phyloP scores from a whole-genome alignment of 2,329 filamentous ascomycete genomes.

The Arthrobotrys musiformis region DNA sequence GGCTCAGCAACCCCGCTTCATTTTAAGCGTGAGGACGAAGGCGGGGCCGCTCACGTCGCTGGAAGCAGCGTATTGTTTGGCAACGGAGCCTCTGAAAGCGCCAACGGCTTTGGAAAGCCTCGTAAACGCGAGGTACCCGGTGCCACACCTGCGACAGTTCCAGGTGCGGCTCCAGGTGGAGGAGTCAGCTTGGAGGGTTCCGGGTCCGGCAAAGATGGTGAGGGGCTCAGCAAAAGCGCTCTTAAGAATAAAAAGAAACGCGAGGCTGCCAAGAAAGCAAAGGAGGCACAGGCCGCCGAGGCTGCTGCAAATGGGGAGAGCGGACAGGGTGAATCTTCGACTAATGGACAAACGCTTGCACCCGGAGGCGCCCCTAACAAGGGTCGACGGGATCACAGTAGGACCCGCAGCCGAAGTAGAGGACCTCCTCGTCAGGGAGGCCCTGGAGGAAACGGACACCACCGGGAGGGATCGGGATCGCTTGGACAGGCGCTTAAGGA shows the following conservation, averaged over 20 bases:
- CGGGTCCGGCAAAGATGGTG: slow-evolving; percentile 71
- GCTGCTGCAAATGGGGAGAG: slow-evolving; percentile 67
- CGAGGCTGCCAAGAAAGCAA: slow-evolving; percentile 85
- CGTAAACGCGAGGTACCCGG: slow-evolving; percentile 84
- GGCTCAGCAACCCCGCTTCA: slow-evolving; percentile 88
- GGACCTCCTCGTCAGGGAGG: slow-evolving; percentile 60
- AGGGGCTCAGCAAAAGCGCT: slow-evolving; percentile 82
- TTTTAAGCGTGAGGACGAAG: slow-evolving; percentile 98
- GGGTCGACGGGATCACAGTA: slow-evolving; percentile 66
- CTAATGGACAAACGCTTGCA: slow-evolving; percentile 60
- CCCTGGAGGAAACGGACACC: slow-evolving; percentile 60
- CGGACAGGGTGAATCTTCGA: slow-evolving; percentile 63
- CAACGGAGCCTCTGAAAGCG: slow-evolving; percentile 77
- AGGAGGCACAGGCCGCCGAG: slow-evolving; percentile 73
- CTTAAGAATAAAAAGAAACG: slow-evolving; percentile 99
- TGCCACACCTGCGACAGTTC: slow-evolving; percentile 76
- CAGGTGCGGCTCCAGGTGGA: slow-evolving; percentile 75
- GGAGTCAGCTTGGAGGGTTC: slow-evolving; percentile 74
- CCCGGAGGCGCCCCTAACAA: slow-evolving; percentile 66
- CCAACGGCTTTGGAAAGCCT: slow-evolving; percentile 65
- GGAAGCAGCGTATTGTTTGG: slow-evolving; percentile 50
- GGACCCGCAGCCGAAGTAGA: slow-evolving; percentile 67
- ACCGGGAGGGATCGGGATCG: slow-evolving; percentile 44
- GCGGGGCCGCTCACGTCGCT: slow-evolving; percentile 82
- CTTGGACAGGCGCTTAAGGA: slow-evolving; percentile 52